Evolutionary conservation across 805 yeast species (phyloP), one percentile per base, ranked within the genome.

Genomic region (Ogataea paradorogensis): DNA sequence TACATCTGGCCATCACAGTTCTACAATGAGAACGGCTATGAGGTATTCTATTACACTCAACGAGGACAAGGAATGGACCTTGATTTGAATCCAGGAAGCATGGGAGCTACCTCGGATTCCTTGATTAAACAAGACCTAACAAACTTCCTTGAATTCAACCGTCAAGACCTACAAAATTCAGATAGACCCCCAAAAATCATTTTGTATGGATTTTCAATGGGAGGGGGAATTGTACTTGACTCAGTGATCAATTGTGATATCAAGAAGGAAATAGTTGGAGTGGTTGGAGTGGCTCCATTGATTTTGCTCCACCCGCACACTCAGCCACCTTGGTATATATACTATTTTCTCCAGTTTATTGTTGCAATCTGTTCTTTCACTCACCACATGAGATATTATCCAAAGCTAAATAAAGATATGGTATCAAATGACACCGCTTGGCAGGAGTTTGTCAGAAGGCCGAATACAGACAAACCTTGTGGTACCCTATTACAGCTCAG

Each of bases 161-260:
- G 70, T 16, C 66, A 69, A 11, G 64, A 65, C 20, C 46, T 60
- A 36, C 35, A 37, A 15, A 13, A 51, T n/a, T 30, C 54, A 22
- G 51, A 42, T 4, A 44, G 45, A n/a, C 37, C 46, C 2, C 66
- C 63, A 36, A 73, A 71, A 43, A 47, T 82, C 16, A 71, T 67
- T 49, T 53, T 84, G 30, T 66, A 73, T 53, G 90, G 91, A 1
- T 87, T 80, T 49, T 82, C 89, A 9, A 83, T 84, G 90, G 95
- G 95, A 39, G 90, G 90, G 18, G 89, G 84, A 0, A 77, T 84
- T 34, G 67, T 65, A 0, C 62, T 84, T 42, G 81, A 80, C 56
- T 82, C 84, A 54, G 78, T 75, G 4, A 66, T 78, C 30, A 56
- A 57, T 24, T 89, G 89, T 3, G 71, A 65, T 44, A 62, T 69